Evolutionary conservation across 805 yeast genomes (phyloP), one percentile per base, ranked within the genome.

Genomic region (Metschnikowia similis): DNA sequence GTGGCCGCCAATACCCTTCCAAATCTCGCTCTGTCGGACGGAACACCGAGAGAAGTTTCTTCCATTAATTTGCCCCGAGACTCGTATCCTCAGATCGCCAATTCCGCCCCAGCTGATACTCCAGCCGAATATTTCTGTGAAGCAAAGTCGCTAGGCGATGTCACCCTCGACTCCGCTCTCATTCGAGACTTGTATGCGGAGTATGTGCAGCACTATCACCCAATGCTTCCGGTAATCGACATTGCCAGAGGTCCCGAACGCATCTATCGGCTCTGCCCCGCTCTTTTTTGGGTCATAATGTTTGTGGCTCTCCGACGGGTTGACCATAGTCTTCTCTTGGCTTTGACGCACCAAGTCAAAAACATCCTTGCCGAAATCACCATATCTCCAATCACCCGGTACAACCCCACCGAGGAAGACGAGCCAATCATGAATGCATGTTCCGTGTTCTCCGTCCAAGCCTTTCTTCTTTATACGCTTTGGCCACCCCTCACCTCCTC

Each of bases 401-500:
- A 86, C 61, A 81, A 84, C 26, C 94, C 95, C 2, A 76, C 84
- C 2, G 94, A 84, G 56, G 81, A 79, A 45, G 91, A 85, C 56
- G 91, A 85, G 57, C 95, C 96, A 0, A 79, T 87, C 10, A 73
- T 89, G 61, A 91, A 91, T 59, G 92, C 90, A 2, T 88, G 96
- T 4, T 85, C 96, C 21, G 97, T 92, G 0, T 92, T 85, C 63
- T 87, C 96, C 0, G 97, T 92, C 0, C 99, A 92, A 65, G 97
- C 97, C 0, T 85, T 92, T 55, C 69, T 92, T 28, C 71, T 92
- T 1, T 89, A 87, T 66, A 85, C 97, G 0, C 82, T 85, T 64
- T 92, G 98, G 99, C 98, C 98, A 0, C 97, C 97, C 3, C 77
- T 91, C 35, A 89, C 97, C 0, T 89, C 98, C 0, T 90, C 97